phyloP scores from a whole-genome alignment of 768 basidiomycete genomes.

The Pleurotus salmoneostramineus region DNA sequence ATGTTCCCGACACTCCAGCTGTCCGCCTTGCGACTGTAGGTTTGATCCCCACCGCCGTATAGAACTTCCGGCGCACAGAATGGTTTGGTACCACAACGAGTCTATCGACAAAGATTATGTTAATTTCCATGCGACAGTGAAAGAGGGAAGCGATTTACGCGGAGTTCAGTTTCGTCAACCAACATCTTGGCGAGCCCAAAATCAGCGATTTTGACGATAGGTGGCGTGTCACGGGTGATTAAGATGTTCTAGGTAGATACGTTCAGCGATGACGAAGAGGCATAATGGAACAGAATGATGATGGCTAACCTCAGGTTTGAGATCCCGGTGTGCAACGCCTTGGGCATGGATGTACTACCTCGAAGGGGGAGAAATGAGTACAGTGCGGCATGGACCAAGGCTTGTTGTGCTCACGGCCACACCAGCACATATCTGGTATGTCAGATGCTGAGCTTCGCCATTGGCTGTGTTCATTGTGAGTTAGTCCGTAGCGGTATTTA shows the following conservation, averaged over 20 bases:
- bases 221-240: constrained; percentile 64
- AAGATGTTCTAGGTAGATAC: constrained; percentile 64
- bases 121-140: not conserved
- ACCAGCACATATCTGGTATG: constrained; percentile 81
- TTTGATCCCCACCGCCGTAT: constrained; percentile 51
- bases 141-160: constrained; percentile 37
- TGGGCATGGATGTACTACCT: constrained; percentile 61
- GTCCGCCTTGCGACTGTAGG: constrained; percentile 88
- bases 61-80: constrained; percentile 96
- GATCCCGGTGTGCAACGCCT: constrained; percentile 90
- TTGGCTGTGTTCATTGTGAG: constrained; percentile 4
- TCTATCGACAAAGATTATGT: constrained; percentile 33
- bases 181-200: constrained; percentile 94
- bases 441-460: constrained; percentile 62
- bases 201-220: constrained; percentile 85
- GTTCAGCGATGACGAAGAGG: not conserved
- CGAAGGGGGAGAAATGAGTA: not conserved
- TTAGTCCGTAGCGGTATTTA: not conserved
- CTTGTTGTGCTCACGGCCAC: constrained; percentile 46
- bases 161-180: constrained; percentile 70
- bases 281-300: constrained; percentile 1
- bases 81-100: constrained; percentile 94
- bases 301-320: constrained; percentile 75
- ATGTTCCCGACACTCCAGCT: constrained; percentile 97
- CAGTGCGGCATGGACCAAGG: not conserved